phyloP scores from a whole-genome alignment of 257 asterid genomes.

The Lavandula angustifolia region DNA sequence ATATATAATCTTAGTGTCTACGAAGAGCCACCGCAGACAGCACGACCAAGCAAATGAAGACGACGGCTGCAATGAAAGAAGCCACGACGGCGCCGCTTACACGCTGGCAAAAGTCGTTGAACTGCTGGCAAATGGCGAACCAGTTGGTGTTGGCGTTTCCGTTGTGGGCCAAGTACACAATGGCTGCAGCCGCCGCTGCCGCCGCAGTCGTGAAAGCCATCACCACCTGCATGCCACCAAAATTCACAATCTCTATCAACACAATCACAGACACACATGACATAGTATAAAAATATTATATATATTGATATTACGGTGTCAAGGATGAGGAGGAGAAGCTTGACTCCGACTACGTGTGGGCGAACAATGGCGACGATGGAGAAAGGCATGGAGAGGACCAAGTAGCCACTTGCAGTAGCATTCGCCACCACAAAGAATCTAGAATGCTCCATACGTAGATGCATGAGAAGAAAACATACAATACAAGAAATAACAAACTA shows the following conservation, averaged over 20 bases:
- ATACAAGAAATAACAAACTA: too few species aligned
- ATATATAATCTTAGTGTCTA: slow-evolving; percentile 35
- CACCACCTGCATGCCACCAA: slow-evolving; percentile 44
- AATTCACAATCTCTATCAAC: too few species aligned
- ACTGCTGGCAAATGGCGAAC: slow-evolving; percentile 77
- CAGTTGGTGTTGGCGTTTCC: slow-evolving; percentile 75
- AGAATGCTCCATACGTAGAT: not conserved
- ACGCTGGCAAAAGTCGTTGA: slow-evolving; percentile 68
- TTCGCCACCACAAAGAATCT: slow-evolving; percentile 78
- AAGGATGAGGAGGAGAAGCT: slow-evolving; percentile 65
- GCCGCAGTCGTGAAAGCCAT: slow-evolving; percentile 66
- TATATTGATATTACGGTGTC: slow-evolving; percentile 50
- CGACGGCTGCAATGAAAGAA: slow-evolving; percentile 62
- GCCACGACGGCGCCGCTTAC: slow-evolving; percentile 89
- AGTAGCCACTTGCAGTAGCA: slow-evolving; percentile 71
- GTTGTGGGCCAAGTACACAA: slow-evolving; percentile 79
- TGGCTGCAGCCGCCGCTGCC: slow-evolving; percentile 72
- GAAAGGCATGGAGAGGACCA: slow-evolving; percentile 80
- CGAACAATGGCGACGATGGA: slow-evolving; percentile 79
- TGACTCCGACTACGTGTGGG: slow-evolving; percentile 56
- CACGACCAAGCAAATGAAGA: slow-evolving; percentile 57
- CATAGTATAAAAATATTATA: not conserved
- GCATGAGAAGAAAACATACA: not conserved
- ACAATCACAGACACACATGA: not conserved
- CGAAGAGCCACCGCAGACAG: slow-evolving; percentile 69